Evolutionary conservation across 2,329 filamentous ascomycete genomes (phyloP).

Genomic region (Shiraia bambusicola): DNA sequence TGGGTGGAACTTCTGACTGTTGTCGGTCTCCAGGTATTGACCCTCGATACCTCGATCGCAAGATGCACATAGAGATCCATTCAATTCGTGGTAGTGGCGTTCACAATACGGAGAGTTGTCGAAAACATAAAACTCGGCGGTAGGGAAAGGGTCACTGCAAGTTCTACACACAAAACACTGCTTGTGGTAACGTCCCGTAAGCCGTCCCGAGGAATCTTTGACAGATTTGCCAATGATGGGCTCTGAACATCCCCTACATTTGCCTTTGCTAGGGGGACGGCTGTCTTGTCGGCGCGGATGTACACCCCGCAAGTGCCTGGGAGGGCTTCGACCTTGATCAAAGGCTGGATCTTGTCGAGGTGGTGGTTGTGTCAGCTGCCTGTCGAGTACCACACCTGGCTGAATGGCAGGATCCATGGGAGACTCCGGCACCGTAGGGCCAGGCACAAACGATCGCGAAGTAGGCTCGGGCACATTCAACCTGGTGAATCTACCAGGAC

Average conservation of each 20-base stretch:
- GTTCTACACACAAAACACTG: constrained; percentile 89
- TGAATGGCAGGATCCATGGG: constrained; percentile 46
- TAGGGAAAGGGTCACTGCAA: constrained; percentile 78
- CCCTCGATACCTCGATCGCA: constrained; percentile 90
- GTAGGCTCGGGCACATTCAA: constrained; percentile 23
- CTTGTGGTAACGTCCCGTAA: constrained; percentile 94
- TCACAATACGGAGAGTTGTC: constrained; percentile 87
- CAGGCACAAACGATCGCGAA: constrained; percentile 24
- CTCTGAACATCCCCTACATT: constrained; percentile 79
- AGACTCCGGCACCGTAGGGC: constrained; percentile 36
- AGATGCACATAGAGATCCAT: constrained; percentile 77
- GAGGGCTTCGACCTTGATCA: constrained; percentile 16
- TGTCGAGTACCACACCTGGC: constrained; percentile 27
- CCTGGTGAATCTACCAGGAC: constrained; percentile 22
- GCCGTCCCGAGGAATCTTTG: constrained; percentile 85
- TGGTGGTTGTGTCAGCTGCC: constrained; percentile 14
- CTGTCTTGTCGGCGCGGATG: constrained; percentile 18
- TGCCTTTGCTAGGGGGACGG: constrained; percentile 61
- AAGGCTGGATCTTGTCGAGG: constrained; percentile 17
- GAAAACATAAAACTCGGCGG: constrained; percentile 89
- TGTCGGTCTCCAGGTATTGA: constrained; percentile 83
- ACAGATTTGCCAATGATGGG: constrained; percentile 87
- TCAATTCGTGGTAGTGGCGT: constrained; percentile 87
- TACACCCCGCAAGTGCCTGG: constrained; percentile 13
- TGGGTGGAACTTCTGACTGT: constrained; percentile 77